These are phyloP conservation scores for Sporisorium iseilematis-ciliati DNA, from an alignment of 1,284 basidiomycete genomes.

Conservation along the genomic window DNA sequence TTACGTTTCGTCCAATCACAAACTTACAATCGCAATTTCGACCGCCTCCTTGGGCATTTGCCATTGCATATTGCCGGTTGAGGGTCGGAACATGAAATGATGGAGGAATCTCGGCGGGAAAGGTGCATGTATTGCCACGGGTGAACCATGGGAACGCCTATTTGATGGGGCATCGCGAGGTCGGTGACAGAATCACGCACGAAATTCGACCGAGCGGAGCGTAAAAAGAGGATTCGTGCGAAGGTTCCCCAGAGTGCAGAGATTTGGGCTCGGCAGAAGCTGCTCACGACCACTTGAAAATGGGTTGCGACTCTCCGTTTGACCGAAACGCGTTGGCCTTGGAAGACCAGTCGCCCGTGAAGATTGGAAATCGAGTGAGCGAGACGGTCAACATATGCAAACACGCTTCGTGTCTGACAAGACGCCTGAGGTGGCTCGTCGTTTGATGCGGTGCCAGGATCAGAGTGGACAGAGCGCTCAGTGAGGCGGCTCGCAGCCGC, in stretches of 20 bases:
- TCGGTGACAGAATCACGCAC: conserved; percentile 8
- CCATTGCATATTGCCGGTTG: not conserved
- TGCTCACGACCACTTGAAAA: not conserved
- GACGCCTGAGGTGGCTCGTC: not conserved
- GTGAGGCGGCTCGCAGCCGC: not conserved
- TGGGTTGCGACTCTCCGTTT: too few relatives aligned
- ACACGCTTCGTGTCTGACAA: not conserved
- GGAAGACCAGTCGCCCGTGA: too few relatives aligned
- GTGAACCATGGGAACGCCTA: not conserved
- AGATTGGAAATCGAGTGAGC: too few relatives aligned
- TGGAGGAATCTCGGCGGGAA: conserved; percentile 11
- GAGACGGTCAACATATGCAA: too few relatives aligned
- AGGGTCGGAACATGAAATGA: not conserved
- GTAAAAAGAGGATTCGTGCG: not conserved
- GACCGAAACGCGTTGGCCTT: too few relatives aligned
- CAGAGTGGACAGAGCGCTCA: not conserved
- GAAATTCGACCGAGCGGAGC: conserved; percentile 29
- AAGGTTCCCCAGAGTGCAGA: not conserved
- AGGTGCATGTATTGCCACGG: not conserved
- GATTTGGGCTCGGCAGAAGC: not conserved
- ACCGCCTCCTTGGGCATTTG: not conserved
- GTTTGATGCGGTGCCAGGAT: not conserved
- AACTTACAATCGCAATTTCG: too few relatives aligned
- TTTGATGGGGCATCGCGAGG: not conserved
- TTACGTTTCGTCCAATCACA: too few relatives aligned